Base-by-base conservation (phyloP, 441 rosid genomes). In the Erodium moschatum region DNA sequence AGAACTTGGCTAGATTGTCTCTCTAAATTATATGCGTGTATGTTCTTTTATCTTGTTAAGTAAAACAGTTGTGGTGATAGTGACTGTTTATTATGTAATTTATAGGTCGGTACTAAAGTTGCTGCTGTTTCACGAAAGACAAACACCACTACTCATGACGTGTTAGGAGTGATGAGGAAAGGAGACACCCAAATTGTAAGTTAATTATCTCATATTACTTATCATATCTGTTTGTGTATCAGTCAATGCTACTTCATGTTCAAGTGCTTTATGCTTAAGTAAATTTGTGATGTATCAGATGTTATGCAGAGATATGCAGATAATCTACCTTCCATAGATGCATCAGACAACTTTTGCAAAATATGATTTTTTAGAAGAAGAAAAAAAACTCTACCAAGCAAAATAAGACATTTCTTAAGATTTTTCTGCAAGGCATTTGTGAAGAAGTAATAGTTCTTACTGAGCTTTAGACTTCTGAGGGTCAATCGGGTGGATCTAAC, bases 101-200 rank as follows among this genome's bases (percentile, higher is more conserved):
- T 33, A 7, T 64, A 93, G 93, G 96, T 89, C 70, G 99, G 97
- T 33, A 83, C 89, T 21, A 94, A 91, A 83, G 97, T 94, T 71
- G 85, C 96, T 69, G 97, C 97, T 67, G 94, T 91, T 73, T 94
- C 98, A 3, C 82, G 97, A 77, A 94, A 94, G 81, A 91, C 97
- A 6, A 94, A 94, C 78, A 94, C 98, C 65, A 94, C 97, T 6
- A 87, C 85, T 35, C 96, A 94, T 80, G 98, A 94, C 86, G 94
- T 91, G 40, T 77, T 94, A 27, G 97, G 97, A 75, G 96, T 88
- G 48, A 84, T 87, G 92, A 94, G 97, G 3, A 79, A 79, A 79
- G 90, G 78, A 19, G 87, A 88, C 29, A 87, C 94, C 62, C 97
- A 94, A 85, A 83, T 89, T 4, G 98, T 90, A 85, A 67, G 87